Evolutionary conservation across 116 monocot species (phyloP), one percentile per base, ranked within the genome.

Genomic region (Iris pallida): DNA sequence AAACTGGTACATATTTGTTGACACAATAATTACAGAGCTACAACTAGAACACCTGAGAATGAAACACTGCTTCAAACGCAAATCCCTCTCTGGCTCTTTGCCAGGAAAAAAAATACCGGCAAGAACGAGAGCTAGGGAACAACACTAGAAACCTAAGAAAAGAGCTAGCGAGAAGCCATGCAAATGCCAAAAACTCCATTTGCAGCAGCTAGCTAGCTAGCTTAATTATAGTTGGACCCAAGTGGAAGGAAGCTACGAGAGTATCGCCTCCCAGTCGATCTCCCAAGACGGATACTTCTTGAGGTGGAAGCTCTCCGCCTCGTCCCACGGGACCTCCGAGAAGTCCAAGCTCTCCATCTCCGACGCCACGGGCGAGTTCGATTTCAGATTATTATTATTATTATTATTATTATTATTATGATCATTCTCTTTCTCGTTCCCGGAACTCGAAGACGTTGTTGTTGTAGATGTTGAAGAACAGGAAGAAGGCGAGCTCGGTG

Each of bases 191-290:
- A 51, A 51, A 51, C 49, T 51, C 49, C 49, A 51, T 51, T 51
- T 51, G 49, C 30, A 30, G 30, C 30, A 30, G 30, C 30, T 6
- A 19, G 5, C 4, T 5, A 54, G 15, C 54, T 14, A 10, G 1
- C 30, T 30, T n/a, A n/a, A n/a, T n/a, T n/a, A n/a, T n/a, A n/a
- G n/a, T n/a, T n/a, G n/a, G n/a, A n/a, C n/a, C n/a, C n/a, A n/a
- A n/a, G n/a, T n/a, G n/a, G n/a, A 48, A 48, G 7, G 9, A 48
- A 2, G 47, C 46, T 63, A 76, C 19, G 81, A 76, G 7, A 90
- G 73, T 18, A 94, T 85, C 0, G 91, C 81, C 12, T 88, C 92
- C 85, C 85, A 92, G 63, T 92, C 88, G 8, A 92, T 83, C 47
- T 92, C 92, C 68, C 60, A 79, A 0, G 92, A 92, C 1, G 83